Evolutionary conservation across 345 rosid species (phyloP), one percentile per base, ranked within the genome.

Genomic region (Turritis glabra): DNA sequence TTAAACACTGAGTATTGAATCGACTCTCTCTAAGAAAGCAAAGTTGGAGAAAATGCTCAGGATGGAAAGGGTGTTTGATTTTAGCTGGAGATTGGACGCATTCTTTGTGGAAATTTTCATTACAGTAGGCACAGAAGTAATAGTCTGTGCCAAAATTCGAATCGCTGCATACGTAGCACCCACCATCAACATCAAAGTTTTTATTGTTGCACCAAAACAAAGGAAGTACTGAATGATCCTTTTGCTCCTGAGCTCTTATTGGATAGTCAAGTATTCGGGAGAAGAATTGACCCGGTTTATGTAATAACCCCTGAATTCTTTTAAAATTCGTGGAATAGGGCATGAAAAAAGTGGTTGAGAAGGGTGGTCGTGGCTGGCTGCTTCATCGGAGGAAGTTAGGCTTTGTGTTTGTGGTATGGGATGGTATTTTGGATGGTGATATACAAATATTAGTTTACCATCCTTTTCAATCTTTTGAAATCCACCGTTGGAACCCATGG

Each of bases 21-120:
- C n/a, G n/a, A n/a, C n/a, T n/a, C n/a, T n/a, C n/a, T n/a, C n/a
- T n/a, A n/a, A n/a, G n/a, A n/a, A n/a, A 26, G 18, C 0, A 43
- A 2, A 70, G 75, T 22, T 33, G 35, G 6, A 48, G 17, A 58
- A 18, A 46, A 48, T 71, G 67, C 0, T 33, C 13, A 19, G 13
- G 47, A 2, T 57, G 54, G 4, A 29, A 69, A 46, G 74, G 66
- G 25, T 70, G 56, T 29, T 57, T 55, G 30, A 70, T 27, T 58
- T 22, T 8, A 7, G 11, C 3, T 30, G 75, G 75, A 44, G 46
- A 57, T 8, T 70, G 23, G 4, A 50, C 58, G 6, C 71, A 67
- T 10, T 50, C 47, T 50, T 21, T 51, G 22, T 67, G 71, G 3
- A 0, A 59, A 0, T 0, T 17, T 26, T 8, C 0, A 9, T 9